Evolutionary conservation across 1,139 yeast species (phyloP).

Genomic region (Debaryomyces coudertii): DNA sequence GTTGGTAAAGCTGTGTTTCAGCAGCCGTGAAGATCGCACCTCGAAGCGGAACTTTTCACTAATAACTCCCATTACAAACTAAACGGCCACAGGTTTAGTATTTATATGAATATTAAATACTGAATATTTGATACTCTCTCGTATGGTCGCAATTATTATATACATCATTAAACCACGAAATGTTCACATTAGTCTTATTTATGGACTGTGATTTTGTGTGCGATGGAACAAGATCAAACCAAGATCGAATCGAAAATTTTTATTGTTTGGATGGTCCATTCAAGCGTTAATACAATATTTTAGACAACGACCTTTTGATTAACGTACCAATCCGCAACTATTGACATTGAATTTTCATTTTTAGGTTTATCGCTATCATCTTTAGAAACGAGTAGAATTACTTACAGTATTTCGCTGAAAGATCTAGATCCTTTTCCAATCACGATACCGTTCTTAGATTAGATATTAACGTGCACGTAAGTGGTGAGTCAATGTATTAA

Average conservation of each 20-base stretch:
- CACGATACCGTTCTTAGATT: background rate
- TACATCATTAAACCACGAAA: too few relatives aligned
- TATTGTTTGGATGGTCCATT: background rate
- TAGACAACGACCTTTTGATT: background rate
- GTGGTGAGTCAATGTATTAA: background rate
- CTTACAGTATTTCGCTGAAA: background rate
- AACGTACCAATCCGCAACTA: background rate
- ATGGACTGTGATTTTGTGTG: background rate
- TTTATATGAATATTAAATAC: background rate
- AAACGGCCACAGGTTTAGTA: too few relatives aligned
- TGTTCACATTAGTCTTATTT: background rate
- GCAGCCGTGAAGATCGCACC: background rate
- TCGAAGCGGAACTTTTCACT: background rate
- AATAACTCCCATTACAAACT: background rate
- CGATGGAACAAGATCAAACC: background rate
- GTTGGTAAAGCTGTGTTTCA: background rate
- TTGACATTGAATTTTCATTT: background rate
- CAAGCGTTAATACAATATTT: background rate
- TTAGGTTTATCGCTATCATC: background rate
- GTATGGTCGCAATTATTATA: too few relatives aligned
- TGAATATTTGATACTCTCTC: background rate
- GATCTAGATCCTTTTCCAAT: background rate
- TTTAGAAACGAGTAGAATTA: background rate
- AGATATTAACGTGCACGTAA: background rate
- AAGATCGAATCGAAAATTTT: slow-evolving; percentile 5